Base-by-base conservation (phyloP, 345 rosid genomes). In the Rubroshorea leprosula region DNA sequence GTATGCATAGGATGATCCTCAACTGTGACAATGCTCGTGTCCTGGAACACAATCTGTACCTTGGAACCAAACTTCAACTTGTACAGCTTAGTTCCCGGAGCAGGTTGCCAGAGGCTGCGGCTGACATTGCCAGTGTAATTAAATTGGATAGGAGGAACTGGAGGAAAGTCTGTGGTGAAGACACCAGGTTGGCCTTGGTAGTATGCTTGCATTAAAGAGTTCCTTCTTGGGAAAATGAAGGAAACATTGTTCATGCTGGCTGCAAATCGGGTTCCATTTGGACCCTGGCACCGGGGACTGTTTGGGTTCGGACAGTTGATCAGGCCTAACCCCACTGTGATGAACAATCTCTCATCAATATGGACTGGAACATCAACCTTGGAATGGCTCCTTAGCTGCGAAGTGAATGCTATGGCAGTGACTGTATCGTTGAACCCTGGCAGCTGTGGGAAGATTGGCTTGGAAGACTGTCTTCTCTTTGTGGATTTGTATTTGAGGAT, bases 1-100 rank as follows among this genome's bases (percentile, higher is more conserved):
- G 88, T 85, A 70, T 91, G 98, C 90, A 91, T 91, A 0, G 96
- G 96, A 50, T 91, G 98, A 49, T 82, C 67, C 72, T 86, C 98
- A 11, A 60, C 50, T 22, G 95, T 71, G 24, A 87, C 77, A 5
- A 92, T 92, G 68, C 83, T 89, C 16, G 98, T 92, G 61, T 72
- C 98, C 72, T 89, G 98, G 20, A 84, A 54, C 29, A 92, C 87
- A 38, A 92, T 58, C 53, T 92, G 95, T 16, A 92, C 87, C 0
- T 31, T 74, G 21, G 87, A 64, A 5, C 92, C 85, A 72, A 57
- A 86, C 73, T 80, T 88, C 45, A 92, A 65, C 71, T 81, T 89
- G 69, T 79, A 84, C 16, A 84, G 80, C 65, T 88, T 92, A 18
- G 98, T 92, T 57, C 66, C 83, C 2, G 25, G 64, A 20, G 58